A percentile compares a stretch with the other conserved stretches of the same genome.
Conservation (phyloP, 306 rosid species). For the Acmispon strigosus region DNA sequence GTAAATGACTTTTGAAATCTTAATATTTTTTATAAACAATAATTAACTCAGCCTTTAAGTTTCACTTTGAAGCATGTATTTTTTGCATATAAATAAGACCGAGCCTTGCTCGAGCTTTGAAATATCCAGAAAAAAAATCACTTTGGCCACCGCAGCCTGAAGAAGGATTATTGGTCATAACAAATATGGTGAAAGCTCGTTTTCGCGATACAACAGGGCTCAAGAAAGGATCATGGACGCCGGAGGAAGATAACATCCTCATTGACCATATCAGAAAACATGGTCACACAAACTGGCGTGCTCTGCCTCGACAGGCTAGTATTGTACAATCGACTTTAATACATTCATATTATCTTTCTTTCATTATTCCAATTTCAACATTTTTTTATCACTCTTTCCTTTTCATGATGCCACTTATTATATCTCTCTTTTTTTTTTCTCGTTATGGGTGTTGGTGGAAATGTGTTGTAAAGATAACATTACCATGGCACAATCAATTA, state of each 20-base stretch:
- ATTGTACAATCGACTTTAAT: too few relatives aligned
- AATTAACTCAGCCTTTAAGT: not conserved
- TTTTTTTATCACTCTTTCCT: too few relatives aligned
- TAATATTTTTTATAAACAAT: too few relatives aligned
- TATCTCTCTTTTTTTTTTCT: too few relatives aligned
- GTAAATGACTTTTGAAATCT: too few relatives aligned
- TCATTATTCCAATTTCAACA: too few relatives aligned
- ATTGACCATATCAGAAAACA: constrained; percentile 37
- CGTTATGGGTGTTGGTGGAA: too few relatives aligned
- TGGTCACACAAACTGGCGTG: constrained; percentile 79
- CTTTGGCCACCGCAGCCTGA: not conserved
- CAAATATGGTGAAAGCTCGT: constrained; percentile 59
- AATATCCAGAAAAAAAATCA: not conserved
- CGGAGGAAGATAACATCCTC: constrained; percentile 62
- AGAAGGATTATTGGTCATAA: too few relatives aligned
- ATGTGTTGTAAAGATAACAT: too few relatives aligned
- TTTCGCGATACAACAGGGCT: constrained; percentile 74
- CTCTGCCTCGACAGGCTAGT: constrained; percentile 76
- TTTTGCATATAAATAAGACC: not conserved
- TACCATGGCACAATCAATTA: too few relatives aligned
- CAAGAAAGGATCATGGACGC: constrained; percentile 76
- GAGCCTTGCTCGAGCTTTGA: not conserved
- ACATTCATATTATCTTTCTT: too few relatives aligned
- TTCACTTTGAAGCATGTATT: not conserved
- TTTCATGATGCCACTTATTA: too few relatives aligned